Evolutionary conservation across 331 rosid genomes (phyloP).

Genomic region (Stylosanthes scabra): DNA sequence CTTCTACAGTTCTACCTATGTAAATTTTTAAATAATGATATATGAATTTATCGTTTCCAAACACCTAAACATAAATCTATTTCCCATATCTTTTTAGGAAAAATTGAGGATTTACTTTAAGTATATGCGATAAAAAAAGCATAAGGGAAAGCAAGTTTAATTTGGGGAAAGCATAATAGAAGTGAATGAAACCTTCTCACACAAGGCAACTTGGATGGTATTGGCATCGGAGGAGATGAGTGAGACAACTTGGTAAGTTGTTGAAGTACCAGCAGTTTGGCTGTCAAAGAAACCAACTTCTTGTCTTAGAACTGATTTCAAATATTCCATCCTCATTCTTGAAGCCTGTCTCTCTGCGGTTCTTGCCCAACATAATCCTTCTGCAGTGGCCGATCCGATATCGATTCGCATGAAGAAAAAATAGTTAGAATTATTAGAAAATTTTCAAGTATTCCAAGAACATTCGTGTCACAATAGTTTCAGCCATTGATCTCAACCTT

Average conservation of each 20-base stretch:
- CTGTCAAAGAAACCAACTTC: constrained; percentile 89
- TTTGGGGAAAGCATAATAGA: constrained; percentile 4
- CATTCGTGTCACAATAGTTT: too few relatives aligned
- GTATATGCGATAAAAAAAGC: too few relatives aligned
- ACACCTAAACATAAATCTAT: too few relatives aligned
- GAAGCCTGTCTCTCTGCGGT: constrained; percentile 93
- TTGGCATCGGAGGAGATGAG: constrained; percentile 83
- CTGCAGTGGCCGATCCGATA: constrained; percentile 46
- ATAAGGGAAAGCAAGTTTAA: neutral
- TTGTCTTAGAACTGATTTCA: constrained; percentile 90
- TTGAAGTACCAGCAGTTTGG: constrained; percentile 73
- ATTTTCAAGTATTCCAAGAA: too few relatives aligned
- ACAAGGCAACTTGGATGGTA: constrained; percentile 79
- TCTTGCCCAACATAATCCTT: constrained; percentile 89
- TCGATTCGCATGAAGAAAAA: neutral
- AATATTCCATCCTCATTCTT: constrained; percentile 76
- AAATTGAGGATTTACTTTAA: too few relatives aligned
- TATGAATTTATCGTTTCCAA: too few relatives aligned
- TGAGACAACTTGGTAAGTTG: constrained; percentile 80
- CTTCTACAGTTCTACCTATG: too few relatives aligned
- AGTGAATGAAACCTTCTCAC: constrained; percentile 67
- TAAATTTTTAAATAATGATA: too few relatives aligned
- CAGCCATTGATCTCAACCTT: too few relatives aligned
- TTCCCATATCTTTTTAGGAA: too few relatives aligned
- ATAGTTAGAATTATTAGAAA: neutral